Conservation (phyloP, 2,329 filamentous ascomycete genomes). For the Capronia americana region DNA sequence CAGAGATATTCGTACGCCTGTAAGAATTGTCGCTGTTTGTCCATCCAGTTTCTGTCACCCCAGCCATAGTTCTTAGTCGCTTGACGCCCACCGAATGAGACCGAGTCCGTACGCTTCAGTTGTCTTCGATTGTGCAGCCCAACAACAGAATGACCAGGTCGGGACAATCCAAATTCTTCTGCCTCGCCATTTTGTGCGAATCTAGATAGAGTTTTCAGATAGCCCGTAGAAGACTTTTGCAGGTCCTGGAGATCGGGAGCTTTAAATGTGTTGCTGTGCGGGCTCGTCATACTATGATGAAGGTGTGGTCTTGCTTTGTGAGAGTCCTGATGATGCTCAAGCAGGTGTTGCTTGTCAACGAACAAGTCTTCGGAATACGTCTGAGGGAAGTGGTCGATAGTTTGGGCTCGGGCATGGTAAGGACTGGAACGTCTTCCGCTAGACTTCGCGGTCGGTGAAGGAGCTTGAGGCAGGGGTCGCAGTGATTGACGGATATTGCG, state of each 20-base stretch:
- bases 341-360: constrained; percentile 49
- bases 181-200: constrained; percentile 76
- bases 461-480: constrained; percentile 73
- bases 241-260: constrained; percentile 79
- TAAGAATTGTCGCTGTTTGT: constrained; percentile 94
- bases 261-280: constrained; percentile 57
- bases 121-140: constrained; percentile 84
- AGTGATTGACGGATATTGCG: constrained; percentile 77
- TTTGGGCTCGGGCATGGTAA: constrained; percentile 65
- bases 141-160: constrained; percentile 81
- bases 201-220: constrained; percentile 84
- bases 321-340: constrained; percentile 52
- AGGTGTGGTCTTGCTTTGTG: constrained; percentile 48
- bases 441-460: constrained; percentile 57
- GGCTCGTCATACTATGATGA: constrained; percentile 40
- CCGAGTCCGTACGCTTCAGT: constrained; percentile 72
- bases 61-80: constrained; percentile 68
- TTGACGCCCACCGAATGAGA: constrained; percentile 55
- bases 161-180: constrained; percentile 81
- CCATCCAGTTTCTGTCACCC: constrained; percentile 95
- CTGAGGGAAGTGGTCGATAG: constrained; percentile 66
- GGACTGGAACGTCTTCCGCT: constrained; percentile 43
- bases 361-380: constrained; percentile 57
- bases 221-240: constrained; percentile 85
- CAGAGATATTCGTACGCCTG: constrained; percentile 98